Conservation (phyloP, 139 green algal genomes). For the Coelastrella sp. region DNA sequence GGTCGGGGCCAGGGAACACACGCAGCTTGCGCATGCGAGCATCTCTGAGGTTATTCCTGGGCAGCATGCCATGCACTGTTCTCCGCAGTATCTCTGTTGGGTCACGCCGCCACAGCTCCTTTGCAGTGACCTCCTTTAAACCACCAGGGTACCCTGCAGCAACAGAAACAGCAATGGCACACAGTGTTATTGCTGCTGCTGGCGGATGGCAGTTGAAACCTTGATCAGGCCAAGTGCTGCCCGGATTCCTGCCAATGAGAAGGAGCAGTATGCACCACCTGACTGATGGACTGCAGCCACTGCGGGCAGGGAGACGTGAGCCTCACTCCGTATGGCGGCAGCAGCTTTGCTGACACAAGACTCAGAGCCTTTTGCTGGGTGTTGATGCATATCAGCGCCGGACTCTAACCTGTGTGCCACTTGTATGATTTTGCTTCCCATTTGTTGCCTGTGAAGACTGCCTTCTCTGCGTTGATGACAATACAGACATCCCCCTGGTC, state of each 20-base stretch:
- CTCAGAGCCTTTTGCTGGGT: no score
- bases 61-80: slow-evolving; percentile 91
- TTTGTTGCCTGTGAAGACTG: slow-evolving; percentile 88
- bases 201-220: background rate
- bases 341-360: background rate
- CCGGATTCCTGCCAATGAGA: background rate
- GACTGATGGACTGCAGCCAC: background rate
- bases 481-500: slow-evolving; percentile 89
- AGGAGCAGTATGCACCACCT: background rate
- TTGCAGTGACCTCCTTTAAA: slow-evolving; percentile 79
- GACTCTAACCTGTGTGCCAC: slow-evolving; percentile 84
- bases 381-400: background rate
- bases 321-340: background rate
- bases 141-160: slow-evolving; percentile 80
- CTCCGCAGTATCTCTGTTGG: slow-evolving; percentile 75
- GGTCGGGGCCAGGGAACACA: slow-evolving; percentile 79
- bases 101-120: slow-evolving; percentile 68
- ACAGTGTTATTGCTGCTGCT: background rate
- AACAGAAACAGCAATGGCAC: background rate
- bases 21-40: slow-evolving; percentile 83
- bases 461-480: slow-evolving; percentile 86
- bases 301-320: background rate
- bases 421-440: slow-evolving; percentile 92
- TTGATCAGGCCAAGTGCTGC: no score
- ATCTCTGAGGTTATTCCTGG: slow-evolving; percentile 86